phyloP scores from a whole-genome alignment of 2,329 filamentous ascomycete species.

The Aspergillus pseudonomiae region DNA sequence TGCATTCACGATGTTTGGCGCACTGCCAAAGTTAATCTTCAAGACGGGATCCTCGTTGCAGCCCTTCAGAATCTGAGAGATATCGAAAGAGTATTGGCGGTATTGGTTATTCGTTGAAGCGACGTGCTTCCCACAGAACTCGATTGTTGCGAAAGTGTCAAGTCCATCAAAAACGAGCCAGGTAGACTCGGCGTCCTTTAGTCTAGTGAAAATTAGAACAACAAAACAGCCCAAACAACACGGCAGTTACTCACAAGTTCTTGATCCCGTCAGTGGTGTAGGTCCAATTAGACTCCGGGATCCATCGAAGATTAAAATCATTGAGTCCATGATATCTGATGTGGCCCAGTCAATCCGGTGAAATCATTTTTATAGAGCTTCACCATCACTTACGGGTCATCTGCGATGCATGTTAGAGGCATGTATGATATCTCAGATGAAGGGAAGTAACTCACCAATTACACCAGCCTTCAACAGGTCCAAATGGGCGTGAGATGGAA shows the following conservation, averaged over 20 bases:
- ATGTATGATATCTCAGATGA: neutral
- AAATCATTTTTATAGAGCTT: no score
- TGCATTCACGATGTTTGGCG: conserved; percentile 55
- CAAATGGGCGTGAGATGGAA: conserved; percentile 63
- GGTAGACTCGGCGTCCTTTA: conserved; percentile 42
- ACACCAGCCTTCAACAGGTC: conserved; percentile 58
- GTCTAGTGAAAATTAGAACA: conserved; percentile 19
- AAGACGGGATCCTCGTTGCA: conserved; percentile 49
- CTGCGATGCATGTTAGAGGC: conserved; percentile 19
- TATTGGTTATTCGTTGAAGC: conserved; percentile 66
- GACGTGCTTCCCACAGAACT: conserved; percentile 57
- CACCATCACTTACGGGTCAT: conserved; percentile 35
- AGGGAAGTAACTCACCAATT: conserved; percentile 51
- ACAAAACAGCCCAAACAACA: neutral
- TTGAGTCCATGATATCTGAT: conserved; percentile 57
- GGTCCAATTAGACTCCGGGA: conserved; percentile 63
- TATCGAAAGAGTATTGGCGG: conserved; percentile 62
- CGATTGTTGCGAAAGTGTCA: conserved; percentile 62
- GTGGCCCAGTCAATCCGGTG: neutral
- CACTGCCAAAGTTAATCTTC: conserved; percentile 60
- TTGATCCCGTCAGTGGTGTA: conserved; percentile 56
- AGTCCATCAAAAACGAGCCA: conserved; percentile 65
- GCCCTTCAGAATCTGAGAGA: conserved; percentile 49
- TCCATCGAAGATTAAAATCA: conserved; percentile 63
- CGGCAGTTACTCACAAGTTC: conserved; percentile 39